These are phyloP conservation scores for Phytopythium oedochilum DNA, from an alignment of 352 stramenopile genomes.

Conservation along the genomic window DNA sequence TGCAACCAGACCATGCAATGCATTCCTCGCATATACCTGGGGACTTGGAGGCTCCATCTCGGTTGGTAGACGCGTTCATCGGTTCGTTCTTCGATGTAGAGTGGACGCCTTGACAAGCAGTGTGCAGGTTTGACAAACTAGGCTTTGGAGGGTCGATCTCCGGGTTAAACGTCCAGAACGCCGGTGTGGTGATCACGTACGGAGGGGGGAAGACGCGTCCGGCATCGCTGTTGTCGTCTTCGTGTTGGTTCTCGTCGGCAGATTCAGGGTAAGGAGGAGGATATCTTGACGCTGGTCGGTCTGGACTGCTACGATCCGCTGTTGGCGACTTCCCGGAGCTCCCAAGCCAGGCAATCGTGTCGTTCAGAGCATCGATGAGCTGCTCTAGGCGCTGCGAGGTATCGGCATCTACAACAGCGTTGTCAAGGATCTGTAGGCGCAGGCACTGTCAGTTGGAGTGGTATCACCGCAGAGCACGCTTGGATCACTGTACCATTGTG, in stretches of 20 bases:
- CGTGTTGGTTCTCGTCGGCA: slow-evolving; percentile 10
- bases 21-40: slow-evolving; percentile 6
- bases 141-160: slow-evolving; percentile 17
- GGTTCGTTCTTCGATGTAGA: neutral
- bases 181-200: slow-evolving; percentile 25
- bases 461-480: neutral
- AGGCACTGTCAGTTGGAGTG: neutral
- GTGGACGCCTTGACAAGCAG: neutral
- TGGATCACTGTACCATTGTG: slow-evolving; percentile 17
- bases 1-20: too few relatives aligned
- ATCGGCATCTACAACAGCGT: slow-evolving; percentile 18
- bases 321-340: neutral
- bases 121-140: slow-evolving; percentile 13
- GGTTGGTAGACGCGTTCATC: neutral
- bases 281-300: slow-evolving; percentile 7
- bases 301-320: neutral
- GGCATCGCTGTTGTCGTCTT: slow-evolving; percentile 9
- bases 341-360: slow-evolving; percentile 9
- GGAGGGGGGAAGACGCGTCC: slow-evolving; percentile 22
- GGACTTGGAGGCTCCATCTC: slow-evolving; percentile 9
- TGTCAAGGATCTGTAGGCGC: slow-evolving; percentile 18
- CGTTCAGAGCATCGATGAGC: slow-evolving; percentile 27
- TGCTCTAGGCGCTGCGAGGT: slow-evolving; percentile 23
- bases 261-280: slow-evolving; percentile 39
- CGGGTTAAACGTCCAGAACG: slow-evolving; percentile 23